These are phyloP conservation scores for Alternaria arborescens DNA, from an alignment of 2,329 filamentous ascomycete species.

Conservation along the genomic window DNA sequence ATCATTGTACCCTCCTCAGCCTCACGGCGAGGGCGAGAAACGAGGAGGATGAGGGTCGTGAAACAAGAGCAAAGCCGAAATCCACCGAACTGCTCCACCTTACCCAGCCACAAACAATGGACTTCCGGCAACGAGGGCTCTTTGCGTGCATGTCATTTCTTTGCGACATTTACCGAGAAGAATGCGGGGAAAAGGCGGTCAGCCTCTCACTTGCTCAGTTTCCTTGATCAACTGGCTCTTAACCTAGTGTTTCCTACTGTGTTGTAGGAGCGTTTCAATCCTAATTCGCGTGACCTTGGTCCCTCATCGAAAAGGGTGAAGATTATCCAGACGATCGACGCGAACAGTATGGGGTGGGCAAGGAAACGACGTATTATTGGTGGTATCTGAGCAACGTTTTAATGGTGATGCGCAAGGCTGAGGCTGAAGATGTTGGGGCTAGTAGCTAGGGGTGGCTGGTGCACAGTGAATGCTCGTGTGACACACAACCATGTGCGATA, in stretches of 20 bases:
- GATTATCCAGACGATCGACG: not conserved
- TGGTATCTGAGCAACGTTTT: slow-evolving; percentile 1
- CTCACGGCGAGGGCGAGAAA: slow-evolving; percentile 1
- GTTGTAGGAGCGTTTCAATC: slow-evolving; percentile 2
- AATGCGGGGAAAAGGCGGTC: slow-evolving; percentile 4
- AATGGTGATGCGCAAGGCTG: slow-evolving; percentile 6
- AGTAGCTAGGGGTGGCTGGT: slow-evolving; percentile 1
- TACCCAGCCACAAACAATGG: slow-evolving; percentile 1
- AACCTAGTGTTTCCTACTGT: not conserved
- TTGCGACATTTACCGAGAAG: not conserved
- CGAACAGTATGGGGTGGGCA: slow-evolving; percentile 1
- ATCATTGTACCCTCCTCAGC: not conserved
- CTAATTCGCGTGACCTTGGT: not conserved
- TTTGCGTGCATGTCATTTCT: not conserved
- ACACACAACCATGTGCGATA: slow-evolving; percentile 4
- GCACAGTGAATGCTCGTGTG: not conserved
- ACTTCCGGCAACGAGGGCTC: not conserved
- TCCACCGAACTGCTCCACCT: not conserved
- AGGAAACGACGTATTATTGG: not conserved
- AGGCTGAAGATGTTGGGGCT: slow-evolving; percentile 4
- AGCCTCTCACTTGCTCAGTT: not conserved
- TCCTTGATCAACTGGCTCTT: not conserved
- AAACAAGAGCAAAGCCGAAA: slow-evolving; percentile 2
- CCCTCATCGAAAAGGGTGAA: not conserved
- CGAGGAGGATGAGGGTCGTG: not conserved